Conservation (phyloP, 225 moss, liverwort and hornwort genomes). For the Asterella californica region DNA sequence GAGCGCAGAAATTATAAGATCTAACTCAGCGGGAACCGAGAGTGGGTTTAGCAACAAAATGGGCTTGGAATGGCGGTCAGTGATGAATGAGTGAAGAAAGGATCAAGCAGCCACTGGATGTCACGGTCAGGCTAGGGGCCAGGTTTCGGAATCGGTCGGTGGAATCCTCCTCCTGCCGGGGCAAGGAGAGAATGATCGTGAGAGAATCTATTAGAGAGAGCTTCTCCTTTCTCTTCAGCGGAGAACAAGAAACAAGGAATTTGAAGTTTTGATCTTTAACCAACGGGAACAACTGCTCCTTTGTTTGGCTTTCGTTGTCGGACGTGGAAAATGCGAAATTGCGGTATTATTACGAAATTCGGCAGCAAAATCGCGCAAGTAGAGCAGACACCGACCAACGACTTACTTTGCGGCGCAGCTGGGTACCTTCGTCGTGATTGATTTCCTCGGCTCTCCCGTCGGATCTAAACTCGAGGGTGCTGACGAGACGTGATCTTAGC, state of each 20-base stretch:
- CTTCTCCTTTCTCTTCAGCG: too few species aligned
- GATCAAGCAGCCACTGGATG: neutral
- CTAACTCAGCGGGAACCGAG: neutral
- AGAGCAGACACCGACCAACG: too few species aligned
- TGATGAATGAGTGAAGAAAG: neutral
- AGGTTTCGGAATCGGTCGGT: neutral
- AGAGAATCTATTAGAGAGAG: neutral
- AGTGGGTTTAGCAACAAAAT: neutral
- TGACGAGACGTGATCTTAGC: neutral
- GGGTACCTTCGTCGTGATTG: too few species aligned
- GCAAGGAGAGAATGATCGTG: neutral
- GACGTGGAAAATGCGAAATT: neutral
- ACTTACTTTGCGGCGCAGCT: too few species aligned
- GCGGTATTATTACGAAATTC: neutral
- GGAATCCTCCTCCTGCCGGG: neutral
- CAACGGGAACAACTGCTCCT: too few species aligned
- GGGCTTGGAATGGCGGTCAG: neutral
- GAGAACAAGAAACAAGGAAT: too few species aligned
- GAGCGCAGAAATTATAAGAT: neutral
- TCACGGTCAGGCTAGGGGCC: too few species aligned
- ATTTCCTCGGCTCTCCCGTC: neutral
- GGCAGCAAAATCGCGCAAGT: too few species aligned
- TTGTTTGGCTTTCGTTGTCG: constrained; percentile 2
- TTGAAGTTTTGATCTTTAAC: neutral
- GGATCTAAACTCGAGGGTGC: neutral